Evolutionary conservation across 2,329 filamentous ascomycete genomes (phyloP), one percentile per base, ranked within the genome.

Genomic region (Alternaria arborescens): DNA sequence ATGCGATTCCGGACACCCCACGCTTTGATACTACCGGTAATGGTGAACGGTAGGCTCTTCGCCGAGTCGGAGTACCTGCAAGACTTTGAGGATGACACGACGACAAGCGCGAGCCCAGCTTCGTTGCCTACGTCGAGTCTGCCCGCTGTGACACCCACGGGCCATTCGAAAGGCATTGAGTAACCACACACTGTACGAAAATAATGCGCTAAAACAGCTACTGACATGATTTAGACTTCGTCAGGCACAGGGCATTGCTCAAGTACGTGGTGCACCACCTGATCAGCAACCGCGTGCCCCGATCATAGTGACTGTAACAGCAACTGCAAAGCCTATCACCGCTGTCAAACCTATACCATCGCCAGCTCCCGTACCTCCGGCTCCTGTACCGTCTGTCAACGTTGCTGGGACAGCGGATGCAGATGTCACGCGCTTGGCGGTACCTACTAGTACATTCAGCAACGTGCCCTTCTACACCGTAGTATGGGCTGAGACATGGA

Each of bases 401-500:
- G 22, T 36, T 24, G 12, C 55, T 44, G 34, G 32, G 12, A 43
- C 34, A 8, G 20, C 56, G 11, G 42, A 36, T 24, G 32, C 53
- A 12, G 50, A 22, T 14, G 30, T 52, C 12, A 43, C 52, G 32
- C 34, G 5, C 18, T 44, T 44, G 12, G 28, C 32, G n/a, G 41
- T 40, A 53, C 58, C 44, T 44, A 42, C 55, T 26, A 20, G 54
- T 26, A 62, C 44, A 50, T 44, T 60, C 40, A 20, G 54, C 32
- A 62, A 60, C 16, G 51, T 63, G 26, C 66, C 70, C 44, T 71
- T 67, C 10, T 64, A 74, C 11, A 78, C 70, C 1, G 72, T 76
- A 8, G 65, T 72, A 51, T 79, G 77, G 77, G 58, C 73, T 14
- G 71, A 77, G 51, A 77, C 75, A 8, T 60, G 66, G 58, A 68